These are phyloP conservation scores for Sonneratia caseolaris DNA, from an alignment of 345 rosid genomes.

Conservation along the genomic window DNA sequence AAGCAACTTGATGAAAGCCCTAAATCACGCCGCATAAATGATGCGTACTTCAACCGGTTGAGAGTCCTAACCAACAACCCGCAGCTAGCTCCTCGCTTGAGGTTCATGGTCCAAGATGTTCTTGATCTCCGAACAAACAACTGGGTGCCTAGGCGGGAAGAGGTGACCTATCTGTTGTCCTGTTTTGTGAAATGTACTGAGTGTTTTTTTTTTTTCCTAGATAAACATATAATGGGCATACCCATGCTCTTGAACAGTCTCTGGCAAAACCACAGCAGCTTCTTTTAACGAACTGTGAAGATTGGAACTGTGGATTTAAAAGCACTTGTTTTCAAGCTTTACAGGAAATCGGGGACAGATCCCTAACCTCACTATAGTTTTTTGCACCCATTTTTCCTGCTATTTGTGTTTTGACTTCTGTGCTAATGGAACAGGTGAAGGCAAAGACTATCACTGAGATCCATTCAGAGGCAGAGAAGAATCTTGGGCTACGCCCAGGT, in stretches of 20 bases:
- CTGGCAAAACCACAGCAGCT: too few species aligned
- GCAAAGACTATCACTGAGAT: conserved; percentile 92
- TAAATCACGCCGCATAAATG: conserved; percentile 60
- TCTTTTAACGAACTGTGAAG: neutral
- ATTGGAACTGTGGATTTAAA: neutral
- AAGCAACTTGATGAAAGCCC: conserved; percentile 77
- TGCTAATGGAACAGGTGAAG: conserved; percentile 42
- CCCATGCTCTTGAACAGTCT: neutral
- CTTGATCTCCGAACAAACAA: conserved; percentile 68
- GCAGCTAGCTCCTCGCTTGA: conserved; percentile 52
- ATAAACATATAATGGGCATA: neutral
- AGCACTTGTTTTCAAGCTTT: neutral
- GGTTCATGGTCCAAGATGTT: conserved; percentile 76
- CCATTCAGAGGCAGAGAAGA: conserved; percentile 83
- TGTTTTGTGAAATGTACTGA: neutral
- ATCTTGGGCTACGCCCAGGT: conserved; percentile 89
- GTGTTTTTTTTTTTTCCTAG: neutral
- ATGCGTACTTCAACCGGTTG: conserved; percentile 48
- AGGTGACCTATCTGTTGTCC: conserved; percentile 34
- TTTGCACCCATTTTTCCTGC: neutral
- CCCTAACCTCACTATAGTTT: neutral
- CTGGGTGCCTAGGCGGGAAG: conserved; percentile 95
- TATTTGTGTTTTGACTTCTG: neutral
- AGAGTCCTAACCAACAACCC: conserved; percentile 56
- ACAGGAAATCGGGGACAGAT: neutral